These are phyloP conservation scores for Dactylellina cionopaga DNA, from an alignment of 2,329 filamentous ascomycete genomes.

Conservation along the genomic window DNA sequence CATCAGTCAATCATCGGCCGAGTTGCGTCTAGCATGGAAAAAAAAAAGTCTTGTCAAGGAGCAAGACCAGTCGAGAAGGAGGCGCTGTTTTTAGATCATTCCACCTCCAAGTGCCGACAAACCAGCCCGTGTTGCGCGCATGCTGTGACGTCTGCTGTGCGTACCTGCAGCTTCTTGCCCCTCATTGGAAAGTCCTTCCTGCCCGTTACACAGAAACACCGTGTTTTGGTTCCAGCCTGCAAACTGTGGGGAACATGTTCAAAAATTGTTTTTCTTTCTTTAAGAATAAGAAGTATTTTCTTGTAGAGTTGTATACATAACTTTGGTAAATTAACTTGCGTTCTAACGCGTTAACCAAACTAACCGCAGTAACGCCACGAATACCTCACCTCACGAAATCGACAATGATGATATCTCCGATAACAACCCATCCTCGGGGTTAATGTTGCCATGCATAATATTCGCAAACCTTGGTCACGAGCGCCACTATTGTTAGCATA, in stretches of 20 bases:
- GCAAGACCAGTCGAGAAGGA: neutral
- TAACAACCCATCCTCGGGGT: conserved; percentile 31
- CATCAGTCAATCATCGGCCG: conserved; percentile 19
- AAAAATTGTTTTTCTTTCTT: neutral
- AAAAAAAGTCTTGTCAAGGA: neutral
- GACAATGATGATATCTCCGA: conserved; percentile 49
- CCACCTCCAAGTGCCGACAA: conserved; percentile 33
- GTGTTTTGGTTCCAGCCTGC: conserved; percentile 10
- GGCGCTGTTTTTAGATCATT: conserved; percentile 37
- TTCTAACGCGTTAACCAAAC: neutral
- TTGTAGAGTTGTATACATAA: conserved; percentile 9
- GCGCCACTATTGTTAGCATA: conserved; percentile 35
- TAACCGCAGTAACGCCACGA: neutral
- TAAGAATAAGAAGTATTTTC: neutral
- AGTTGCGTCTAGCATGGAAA: neutral
- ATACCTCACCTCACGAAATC: conserved; percentile 40
- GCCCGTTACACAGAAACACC: conserved; percentile 44
- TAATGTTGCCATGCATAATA: conserved; percentile 46
- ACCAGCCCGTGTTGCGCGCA: conserved; percentile 46
- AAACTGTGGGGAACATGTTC: conserved; percentile 7
- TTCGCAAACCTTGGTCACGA: conserved; percentile 42
- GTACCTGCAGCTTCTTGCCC: conserved; percentile 50
- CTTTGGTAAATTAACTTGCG: neutral
- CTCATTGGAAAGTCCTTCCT: conserved; percentile 45
- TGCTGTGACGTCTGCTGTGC: conserved; percentile 41